phyloP scores from a whole-genome alignment of 495 filamentous ascomycete genomes.

The Oidiodendron maius region DNA sequence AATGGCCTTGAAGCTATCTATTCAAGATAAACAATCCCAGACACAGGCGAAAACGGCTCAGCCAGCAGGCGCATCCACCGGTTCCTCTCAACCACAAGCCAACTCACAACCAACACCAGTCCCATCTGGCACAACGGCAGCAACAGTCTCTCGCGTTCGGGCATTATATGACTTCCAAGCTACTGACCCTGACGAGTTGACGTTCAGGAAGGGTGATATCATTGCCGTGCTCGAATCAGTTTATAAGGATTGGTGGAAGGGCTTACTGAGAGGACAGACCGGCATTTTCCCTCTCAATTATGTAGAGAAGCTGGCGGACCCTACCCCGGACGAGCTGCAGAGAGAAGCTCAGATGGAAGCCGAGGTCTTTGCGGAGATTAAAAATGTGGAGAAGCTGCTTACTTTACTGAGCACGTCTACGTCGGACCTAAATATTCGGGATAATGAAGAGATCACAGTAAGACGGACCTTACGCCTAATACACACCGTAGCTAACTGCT shows the following conservation, averaged over 20 bases:
- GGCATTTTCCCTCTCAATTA: slow-evolving; percentile 99
- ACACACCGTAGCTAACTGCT: not conserved
- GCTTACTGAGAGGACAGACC: slow-evolving; percentile 85
- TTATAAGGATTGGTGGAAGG: slow-evolving; percentile 99
- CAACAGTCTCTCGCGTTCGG: slow-evolving; percentile 89
- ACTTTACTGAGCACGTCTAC: slow-evolving; percentile 92
- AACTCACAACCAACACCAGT: slow-evolving; percentile 27
- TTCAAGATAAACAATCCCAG: slow-evolving; percentile 70
- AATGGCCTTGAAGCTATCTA: slow-evolving; percentile 86
- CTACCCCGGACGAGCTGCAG: slow-evolving; percentile 89
- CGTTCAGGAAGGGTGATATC: slow-evolving; percentile 94
- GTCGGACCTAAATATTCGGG: slow-evolving; percentile 76
- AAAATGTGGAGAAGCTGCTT: slow-evolving; percentile 95
- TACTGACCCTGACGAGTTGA: slow-evolving; percentile 87
- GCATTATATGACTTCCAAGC: slow-evolving; percentile 93
- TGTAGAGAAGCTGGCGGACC: slow-evolving; percentile 93
- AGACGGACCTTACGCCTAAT: slow-evolving; percentile 6
- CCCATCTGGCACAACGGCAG: slow-evolving; percentile 72
- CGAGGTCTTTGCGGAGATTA: slow-evolving; percentile 97
- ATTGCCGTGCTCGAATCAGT: slow-evolving; percentile 97
- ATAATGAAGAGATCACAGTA: slow-evolving; percentile 89
- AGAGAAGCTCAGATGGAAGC: slow-evolving; percentile 95
- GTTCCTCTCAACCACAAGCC: slow-evolving; percentile 27
- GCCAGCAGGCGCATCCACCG: slow-evolving; percentile 25
- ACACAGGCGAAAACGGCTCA: slow-evolving; percentile 30